A percentile compares a stretch with the other conserved stretches of the same genome.
phyloP scores from a whole-genome alignment of 371 early-diverging fungal genomes.

The Apophysomyces sp. region DNA sequence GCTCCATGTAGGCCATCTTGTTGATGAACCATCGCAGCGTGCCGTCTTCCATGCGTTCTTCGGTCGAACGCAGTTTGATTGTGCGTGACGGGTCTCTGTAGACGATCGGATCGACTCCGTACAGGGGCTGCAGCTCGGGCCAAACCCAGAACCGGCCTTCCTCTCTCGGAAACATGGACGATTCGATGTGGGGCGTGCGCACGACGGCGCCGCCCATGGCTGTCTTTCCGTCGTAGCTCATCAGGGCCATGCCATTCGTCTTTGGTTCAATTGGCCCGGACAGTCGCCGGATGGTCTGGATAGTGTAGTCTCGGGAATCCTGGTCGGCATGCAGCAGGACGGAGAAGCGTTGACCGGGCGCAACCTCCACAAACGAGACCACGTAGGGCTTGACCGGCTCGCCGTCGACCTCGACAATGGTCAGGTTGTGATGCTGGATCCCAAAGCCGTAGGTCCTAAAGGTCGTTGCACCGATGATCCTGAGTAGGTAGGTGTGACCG shows the following conservation, averaged over 20 bases:
- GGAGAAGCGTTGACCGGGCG: slow-evolving; percentile 47
- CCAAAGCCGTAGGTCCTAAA: slow-evolving; percentile 43
- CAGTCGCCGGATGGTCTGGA: slow-evolving; percentile 30
- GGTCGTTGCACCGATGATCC: slow-evolving; percentile 40
- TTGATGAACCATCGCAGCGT: slow-evolving; percentile 31
- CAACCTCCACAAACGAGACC: slow-evolving; percentile 28
- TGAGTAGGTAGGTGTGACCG: slow-evolving; percentile 33
- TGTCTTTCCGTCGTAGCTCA: slow-evolving; percentile 22
- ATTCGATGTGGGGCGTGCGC: background rate
- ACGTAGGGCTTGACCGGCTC: slow-evolving; percentile 31
- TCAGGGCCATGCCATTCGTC: slow-evolving; percentile 34
- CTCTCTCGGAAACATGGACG: background rate
- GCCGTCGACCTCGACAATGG: slow-evolving; percentile 51
- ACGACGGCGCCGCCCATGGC: background rate
- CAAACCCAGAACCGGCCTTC: slow-evolving; percentile 27
- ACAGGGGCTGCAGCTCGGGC: slow-evolving; percentile 28
- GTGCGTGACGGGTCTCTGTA: slow-evolving; percentile 12
- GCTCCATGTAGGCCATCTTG: slow-evolving; percentile 23
- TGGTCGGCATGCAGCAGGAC: slow-evolving; percentile 32
- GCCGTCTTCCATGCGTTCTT: slow-evolving; percentile 13
- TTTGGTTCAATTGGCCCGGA: slow-evolving; percentile 21
- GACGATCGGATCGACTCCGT: slow-evolving; percentile 35
- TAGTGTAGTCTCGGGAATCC: slow-evolving; percentile 23
- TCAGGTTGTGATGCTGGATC: slow-evolving; percentile 38
- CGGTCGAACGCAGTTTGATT: slow-evolving; percentile 26